Conservation (phyloP, 208 protist genomes). For the Wallacemonas sp. region DNA sequence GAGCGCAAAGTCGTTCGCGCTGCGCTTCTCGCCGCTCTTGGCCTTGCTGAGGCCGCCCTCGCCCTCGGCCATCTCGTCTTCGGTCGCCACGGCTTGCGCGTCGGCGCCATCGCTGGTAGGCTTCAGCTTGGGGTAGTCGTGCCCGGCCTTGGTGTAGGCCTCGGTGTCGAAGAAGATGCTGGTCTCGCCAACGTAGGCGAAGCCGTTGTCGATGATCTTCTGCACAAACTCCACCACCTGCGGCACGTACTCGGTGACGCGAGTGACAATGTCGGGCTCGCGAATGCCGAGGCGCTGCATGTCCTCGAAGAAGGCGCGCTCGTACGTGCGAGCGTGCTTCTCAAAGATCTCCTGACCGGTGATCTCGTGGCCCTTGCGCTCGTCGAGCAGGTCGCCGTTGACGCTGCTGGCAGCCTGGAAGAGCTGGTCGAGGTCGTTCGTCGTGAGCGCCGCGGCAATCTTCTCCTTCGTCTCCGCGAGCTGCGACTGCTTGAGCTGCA, state of each 20-base stretch:
- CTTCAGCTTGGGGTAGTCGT: constrained; percentile 96
- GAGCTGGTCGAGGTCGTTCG: constrained; percentile 45
- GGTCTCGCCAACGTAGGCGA: constrained; percentile 92
- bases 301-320: constrained; percentile 94
- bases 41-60: constrained; percentile 76
- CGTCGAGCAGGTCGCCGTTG: constrained; percentile 85
- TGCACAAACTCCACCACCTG: constrained; percentile 95
- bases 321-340: constrained; percentile 85
- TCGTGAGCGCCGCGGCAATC: constrained; percentile 46
- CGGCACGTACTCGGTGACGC: constrained; percentile 98
- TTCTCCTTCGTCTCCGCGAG: constrained; percentile 56
- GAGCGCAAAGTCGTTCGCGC: constrained; percentile 96
- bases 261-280: constrained; percentile 92
- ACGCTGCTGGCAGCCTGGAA: constrained; percentile 64
- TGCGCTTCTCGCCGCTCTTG: constrained; percentile 87
- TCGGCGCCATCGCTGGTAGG: constrained; percentile 31
- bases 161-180: constrained; percentile 97
- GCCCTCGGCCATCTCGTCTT: constrained; percentile 92
- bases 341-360: constrained; percentile 90
- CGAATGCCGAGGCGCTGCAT: constrained; percentile 89
- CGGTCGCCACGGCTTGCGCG: constrained; percentile 43
- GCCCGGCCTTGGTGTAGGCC: constrained; percentile 78
- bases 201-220: constrained; percentile 96
- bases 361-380: constrained; percentile 55
- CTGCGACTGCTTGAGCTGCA: constrained; percentile 69